These are phyloP conservation scores for Paecilomyces fulvus DNA, from an alignment of 2,329 filamentous ascomycete genomes.

Conservation along the genomic window DNA sequence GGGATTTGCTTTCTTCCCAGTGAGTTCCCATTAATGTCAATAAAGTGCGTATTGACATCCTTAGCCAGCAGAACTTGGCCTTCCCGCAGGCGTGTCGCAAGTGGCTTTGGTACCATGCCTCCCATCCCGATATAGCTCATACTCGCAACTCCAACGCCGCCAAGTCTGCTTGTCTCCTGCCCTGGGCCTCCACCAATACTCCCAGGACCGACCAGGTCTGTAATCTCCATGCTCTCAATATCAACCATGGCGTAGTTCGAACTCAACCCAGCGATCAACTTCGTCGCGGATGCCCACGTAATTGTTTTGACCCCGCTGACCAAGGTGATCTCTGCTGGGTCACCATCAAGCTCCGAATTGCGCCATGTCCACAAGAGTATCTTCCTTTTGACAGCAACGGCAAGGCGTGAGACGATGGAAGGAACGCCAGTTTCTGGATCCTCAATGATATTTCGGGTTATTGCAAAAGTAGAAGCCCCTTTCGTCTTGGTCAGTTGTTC, in stretches of 20 bases:
- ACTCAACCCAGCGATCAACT: conserved; percentile 82
- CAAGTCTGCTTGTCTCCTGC: conserved; percentile 65
- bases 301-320: conserved; percentile 78
- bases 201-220: conserved; percentile 71
- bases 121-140: conserved; percentile 98
- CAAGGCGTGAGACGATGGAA: conserved; percentile 83
- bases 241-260: conserved; percentile 86
- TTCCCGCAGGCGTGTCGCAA: conserved; percentile 73
- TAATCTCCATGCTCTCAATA: conserved; percentile 62
- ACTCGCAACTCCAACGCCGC: conserved; percentile 70
- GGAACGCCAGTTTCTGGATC: conserved; percentile 80
- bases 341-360: conserved; percentile 72
- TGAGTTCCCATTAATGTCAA: conserved; percentile 72
- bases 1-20: conserved; percentile 82
- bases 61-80: conserved; percentile 90
- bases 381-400: conserved; percentile 86
- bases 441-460: conserved; percentile 91
- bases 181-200: conserved; percentile 57
- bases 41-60: conserved; percentile 91
- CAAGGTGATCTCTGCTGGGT: conserved; percentile 68
- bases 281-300: conserved; percentile 83
- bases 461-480: conserved; percentile 81
- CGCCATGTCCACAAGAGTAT: conserved; percentile 92
- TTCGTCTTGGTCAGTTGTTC: conserved; percentile 75
- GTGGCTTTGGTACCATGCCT: conserved; percentile 80